A percentile compares a stretch with the other conserved stretches of the same genome.
These are phyloP conservation scores for Microbotryum scabiosae DNA, from an alignment of 1,284 basidiomycete species.

Conservation along the genomic window DNA sequence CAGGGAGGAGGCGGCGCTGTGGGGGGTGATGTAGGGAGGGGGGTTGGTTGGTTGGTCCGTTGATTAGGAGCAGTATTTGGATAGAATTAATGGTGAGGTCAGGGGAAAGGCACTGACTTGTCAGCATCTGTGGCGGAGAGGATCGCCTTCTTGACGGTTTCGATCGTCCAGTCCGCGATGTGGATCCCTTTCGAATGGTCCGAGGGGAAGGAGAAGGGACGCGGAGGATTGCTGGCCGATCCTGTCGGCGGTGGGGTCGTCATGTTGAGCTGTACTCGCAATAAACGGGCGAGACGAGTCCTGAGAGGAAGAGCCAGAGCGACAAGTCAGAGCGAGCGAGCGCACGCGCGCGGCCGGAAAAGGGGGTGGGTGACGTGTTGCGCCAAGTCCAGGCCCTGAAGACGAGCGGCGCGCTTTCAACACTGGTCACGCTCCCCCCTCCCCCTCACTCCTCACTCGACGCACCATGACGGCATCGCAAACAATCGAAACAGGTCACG, in stretches of 20 bases:
- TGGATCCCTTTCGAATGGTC: constrained; percentile 28
- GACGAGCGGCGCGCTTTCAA: too few relatives aligned
- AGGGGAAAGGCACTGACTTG: constrained; percentile 36
- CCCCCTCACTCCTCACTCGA: background rate
- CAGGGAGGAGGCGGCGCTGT: constrained; percentile 62
- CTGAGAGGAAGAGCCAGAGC: too few relatives aligned
- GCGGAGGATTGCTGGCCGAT: too few relatives aligned
- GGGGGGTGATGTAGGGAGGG: constrained; percentile 54
- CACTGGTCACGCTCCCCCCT: background rate
- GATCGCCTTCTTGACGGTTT: constrained; percentile 42
- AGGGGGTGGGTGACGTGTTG: too few relatives aligned
- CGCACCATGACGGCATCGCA: constrained; percentile 21
- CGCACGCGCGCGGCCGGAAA: too few relatives aligned
- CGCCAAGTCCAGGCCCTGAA: too few relatives aligned
- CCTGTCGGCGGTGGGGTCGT: too few relatives aligned
- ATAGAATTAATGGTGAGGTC: constrained; percentile 42
- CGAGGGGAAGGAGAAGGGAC: too few relatives aligned
- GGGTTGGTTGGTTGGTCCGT: constrained; percentile 53
- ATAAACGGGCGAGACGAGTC: too few relatives aligned
- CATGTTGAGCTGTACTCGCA: too few relatives aligned
- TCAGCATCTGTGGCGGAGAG: constrained; percentile 47
- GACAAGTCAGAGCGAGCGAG: too few relatives aligned
- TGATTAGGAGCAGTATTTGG: background rate
- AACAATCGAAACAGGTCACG: constrained; percentile 73
- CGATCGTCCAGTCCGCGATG: constrained; percentile 41